These are phyloP conservation scores for Epichloe amarillans DNA, from an alignment of 2,329 filamentous ascomycete species.

Conservation along the genomic window DNA sequence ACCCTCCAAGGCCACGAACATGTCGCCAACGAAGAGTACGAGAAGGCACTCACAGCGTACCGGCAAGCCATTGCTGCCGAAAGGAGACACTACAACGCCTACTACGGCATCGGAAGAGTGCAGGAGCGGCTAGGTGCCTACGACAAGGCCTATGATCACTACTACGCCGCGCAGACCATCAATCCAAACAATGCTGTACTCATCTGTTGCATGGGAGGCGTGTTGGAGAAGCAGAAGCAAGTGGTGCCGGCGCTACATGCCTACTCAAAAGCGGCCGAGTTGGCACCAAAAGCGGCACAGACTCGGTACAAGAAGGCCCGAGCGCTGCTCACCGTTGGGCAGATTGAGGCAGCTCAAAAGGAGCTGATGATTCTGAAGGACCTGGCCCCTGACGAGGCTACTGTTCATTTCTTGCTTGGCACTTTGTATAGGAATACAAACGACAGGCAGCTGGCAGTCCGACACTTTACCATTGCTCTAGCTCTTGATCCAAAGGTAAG, in stretches of 20 bases:
- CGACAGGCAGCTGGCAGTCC: slow-evolving; percentile 68
- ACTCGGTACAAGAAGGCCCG: slow-evolving; percentile 90
- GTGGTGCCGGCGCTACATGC: slow-evolving; percentile 64
- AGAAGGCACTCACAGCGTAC: slow-evolving; percentile 83
- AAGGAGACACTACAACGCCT: slow-evolving; percentile 90
- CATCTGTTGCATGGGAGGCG: slow-evolving; percentile 81
- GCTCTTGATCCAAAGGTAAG: slow-evolving; percentile 92
- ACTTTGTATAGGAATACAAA: slow-evolving; percentile 64
- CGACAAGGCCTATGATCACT: slow-evolving; percentile 84
- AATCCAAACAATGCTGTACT: slow-evolving; percentile 91
- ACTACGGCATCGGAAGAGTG: slow-evolving; percentile 76
- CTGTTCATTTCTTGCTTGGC: slow-evolving; percentile 88
- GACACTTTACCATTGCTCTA: slow-evolving; percentile 86
- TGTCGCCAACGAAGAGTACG: slow-evolving; percentile 90
- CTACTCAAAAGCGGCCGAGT: slow-evolving; percentile 68
- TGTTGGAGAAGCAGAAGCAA: slow-evolving; percentile 80
- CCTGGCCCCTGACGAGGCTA: slow-evolving; percentile 84
- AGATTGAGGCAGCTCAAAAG: slow-evolving; percentile 57
- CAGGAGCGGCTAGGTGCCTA: slow-evolving; percentile 86
- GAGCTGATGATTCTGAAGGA: slow-evolving; percentile 86
- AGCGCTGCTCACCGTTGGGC: slow-evolving; percentile 63
- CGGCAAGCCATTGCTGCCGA: slow-evolving; percentile 77
- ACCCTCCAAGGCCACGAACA: slow-evolving; percentile 94
- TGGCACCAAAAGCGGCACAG: slow-evolving; percentile 69
- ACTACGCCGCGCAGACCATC: slow-evolving; percentile 73